These are phyloP conservation scores for Diaporthe sp. DNA, from an alignment of 2,329 filamentous ascomycete species.

Conservation along the genomic window DNA sequence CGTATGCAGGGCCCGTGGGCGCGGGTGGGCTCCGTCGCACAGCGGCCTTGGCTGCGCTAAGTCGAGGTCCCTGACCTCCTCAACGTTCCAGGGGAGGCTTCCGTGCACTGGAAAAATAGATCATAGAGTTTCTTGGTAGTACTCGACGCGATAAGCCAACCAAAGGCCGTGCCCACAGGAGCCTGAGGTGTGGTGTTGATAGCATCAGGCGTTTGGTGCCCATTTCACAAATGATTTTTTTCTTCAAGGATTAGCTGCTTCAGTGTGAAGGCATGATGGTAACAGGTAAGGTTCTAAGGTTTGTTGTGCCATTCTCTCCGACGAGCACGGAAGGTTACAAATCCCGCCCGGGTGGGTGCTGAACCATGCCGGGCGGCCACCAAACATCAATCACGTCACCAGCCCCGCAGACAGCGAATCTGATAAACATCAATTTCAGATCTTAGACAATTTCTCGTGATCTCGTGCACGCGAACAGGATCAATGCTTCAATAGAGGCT, in stretches of 20 bases:
- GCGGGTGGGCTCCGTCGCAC: background rate
- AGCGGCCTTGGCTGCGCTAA: background rate
- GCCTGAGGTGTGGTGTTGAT: background rate
- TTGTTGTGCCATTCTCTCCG: background rate
- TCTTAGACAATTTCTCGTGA: too few species aligned
- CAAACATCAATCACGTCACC: conserved; percentile 37
- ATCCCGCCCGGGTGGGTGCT: background rate
- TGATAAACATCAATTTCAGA: background rate
- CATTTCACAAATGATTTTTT: background rate
- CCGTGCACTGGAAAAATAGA: background rate
- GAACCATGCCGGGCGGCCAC: conserved; percentile 11
- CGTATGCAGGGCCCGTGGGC: background rate
- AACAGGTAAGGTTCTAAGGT: background rate
- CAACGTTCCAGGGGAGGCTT: background rate
- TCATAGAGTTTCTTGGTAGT: background rate
- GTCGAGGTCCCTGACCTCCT: background rate
- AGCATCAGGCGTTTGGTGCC: background rate
- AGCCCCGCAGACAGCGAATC: conserved; percentile 9
- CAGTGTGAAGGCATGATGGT: background rate
- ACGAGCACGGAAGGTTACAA: background rate
- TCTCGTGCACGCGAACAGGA: background rate
- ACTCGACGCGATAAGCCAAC: background rate
- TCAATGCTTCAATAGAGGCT: background rate
- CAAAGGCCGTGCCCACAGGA: too few species aligned
- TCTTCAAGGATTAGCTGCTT: background rate